Evolutionary conservation across 139 green algal genomes (phyloP), one percentile per base, ranked within the genome.

Genomic region (Tetradesmus obliquus): DNA sequence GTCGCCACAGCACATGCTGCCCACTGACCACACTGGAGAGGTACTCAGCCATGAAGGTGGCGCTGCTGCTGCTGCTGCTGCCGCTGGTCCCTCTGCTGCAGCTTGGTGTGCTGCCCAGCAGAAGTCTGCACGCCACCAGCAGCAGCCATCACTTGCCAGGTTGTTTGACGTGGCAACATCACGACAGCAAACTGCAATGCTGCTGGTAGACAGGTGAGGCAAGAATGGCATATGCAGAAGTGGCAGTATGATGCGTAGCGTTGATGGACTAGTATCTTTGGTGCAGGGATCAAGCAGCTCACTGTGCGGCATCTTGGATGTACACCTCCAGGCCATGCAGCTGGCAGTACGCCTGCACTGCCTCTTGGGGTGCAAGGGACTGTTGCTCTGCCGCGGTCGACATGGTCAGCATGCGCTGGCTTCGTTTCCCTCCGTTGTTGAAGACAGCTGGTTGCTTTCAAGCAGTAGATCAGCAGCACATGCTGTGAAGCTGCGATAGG

Each of bases 1-100:
- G 87, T 51, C 87, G 58, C 72, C 87, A 84, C 9, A 91, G 55
- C 32, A 84, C 74, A 85, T 91, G 87, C 55, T 91, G 72, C 9
- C 87, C 87, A 58, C 55, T 76, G 3, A 84, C 55, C 51, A 91
- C 87, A 19, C 9, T 45, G 13, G 87, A 86, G 19, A 91, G 71
- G 55, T 91, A 91, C 55, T 91, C 53, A 22, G 87, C 87, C 74
- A 91, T 84, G n/a, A 85, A 91, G 15, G 32, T 53, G 12, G 81
- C 24, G 24, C 24, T 89, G 62, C 55, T 82, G 74, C 74, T 82
- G 74, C 22, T 86, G 24, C 24, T 89, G 62, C 55, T 82, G 74
- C 74, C 53, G 74, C 22, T 86, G 19, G 20, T 86, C 6, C 6
- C 6, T 10, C 53, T 87, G 51, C 45, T 51, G 80, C 69, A 58